Conservation (phyloP, 2,329 filamentous ascomycete species). For the Neurospora sp. region DNA sequence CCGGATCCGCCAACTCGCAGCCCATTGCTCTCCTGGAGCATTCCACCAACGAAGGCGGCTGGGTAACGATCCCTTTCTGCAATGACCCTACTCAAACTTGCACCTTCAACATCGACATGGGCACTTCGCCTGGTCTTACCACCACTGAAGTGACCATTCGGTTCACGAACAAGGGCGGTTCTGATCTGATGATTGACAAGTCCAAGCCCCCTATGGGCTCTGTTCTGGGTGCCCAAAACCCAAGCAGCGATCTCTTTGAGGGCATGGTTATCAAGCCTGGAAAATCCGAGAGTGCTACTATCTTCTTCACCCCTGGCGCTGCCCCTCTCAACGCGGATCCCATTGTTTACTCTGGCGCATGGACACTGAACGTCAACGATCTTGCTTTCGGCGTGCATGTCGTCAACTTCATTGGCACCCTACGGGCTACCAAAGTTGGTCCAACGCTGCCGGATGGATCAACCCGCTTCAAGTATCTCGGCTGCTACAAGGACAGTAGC, state of each 20-base stretch:
- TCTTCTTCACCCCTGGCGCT: slow-evolving; percentile 7
- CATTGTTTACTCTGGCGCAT: slow-evolving; percentile 6
- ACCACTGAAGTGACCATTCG: neutral
- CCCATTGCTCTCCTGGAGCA: slow-evolving; percentile 4
- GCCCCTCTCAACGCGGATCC: slow-evolving; percentile 8
- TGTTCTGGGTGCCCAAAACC: slow-evolving; percentile 7
- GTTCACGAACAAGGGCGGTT: slow-evolving; percentile 5
- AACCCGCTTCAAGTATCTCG: slow-evolving; percentile 9
- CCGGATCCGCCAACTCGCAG: slow-evolving; percentile 6
- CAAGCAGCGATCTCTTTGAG: slow-evolving; percentile 9
- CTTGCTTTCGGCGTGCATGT: slow-evolving; percentile 9
- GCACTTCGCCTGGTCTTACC: slow-evolving; percentile 4
- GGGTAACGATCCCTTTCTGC: slow-evolving; percentile 3
- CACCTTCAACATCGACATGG: slow-evolving; percentile 3
- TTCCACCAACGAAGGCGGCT: slow-evolving; percentile 5
- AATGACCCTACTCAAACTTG: slow-evolving; percentile 2
- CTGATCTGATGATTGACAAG: slow-evolving; percentile 7
- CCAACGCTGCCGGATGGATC: slow-evolving; percentile 6
- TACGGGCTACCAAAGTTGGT: slow-evolving; percentile 2
- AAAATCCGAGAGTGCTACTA: neutral
- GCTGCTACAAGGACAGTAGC: slow-evolving; percentile 11
- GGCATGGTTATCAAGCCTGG: slow-evolving; percentile 6
- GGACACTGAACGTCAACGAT: slow-evolving; percentile 13
- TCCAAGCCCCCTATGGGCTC: slow-evolving; percentile 5
- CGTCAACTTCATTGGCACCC: slow-evolving; percentile 10